phyloP scores from a whole-genome alignment of 345 rosid genomes.

The Adansonia digitata region DNA sequence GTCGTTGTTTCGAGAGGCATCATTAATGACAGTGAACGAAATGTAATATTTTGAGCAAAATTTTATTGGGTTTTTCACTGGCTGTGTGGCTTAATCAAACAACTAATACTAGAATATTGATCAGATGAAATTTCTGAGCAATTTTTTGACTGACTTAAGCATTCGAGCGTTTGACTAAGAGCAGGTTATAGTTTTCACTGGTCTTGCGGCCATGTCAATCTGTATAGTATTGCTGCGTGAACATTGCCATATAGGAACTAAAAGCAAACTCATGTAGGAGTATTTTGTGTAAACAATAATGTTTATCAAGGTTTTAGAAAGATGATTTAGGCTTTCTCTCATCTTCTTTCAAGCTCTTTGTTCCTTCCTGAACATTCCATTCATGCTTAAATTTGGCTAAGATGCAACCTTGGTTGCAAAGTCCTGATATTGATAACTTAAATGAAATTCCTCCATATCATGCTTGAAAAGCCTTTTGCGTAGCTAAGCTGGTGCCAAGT shows the following conservation, averaged over 20 bases:
- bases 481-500: background rate
- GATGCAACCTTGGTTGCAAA: background rate
- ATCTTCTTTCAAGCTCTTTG: background rate
- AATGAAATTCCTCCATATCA: background rate
- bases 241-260: background rate
- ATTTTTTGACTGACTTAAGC: background rate
- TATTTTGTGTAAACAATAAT: background rate
- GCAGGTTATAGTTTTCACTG: background rate
- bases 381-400: background rate
- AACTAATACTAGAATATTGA: background rate
- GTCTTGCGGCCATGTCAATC: background rate
- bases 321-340: background rate
- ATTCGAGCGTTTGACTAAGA: background rate
- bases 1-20: background rate
- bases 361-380: background rate
- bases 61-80: background rate
- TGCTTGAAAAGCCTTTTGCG: background rate
- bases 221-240: background rate
- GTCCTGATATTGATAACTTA: background rate
- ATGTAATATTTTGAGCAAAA: background rate
- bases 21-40: background rate
- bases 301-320: background rate
- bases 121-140: background rate
- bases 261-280: background rate
- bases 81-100: background rate